phyloP scores from a whole-genome alignment of 257 asterid genomes.

The Nicotiana paniculata region DNA sequence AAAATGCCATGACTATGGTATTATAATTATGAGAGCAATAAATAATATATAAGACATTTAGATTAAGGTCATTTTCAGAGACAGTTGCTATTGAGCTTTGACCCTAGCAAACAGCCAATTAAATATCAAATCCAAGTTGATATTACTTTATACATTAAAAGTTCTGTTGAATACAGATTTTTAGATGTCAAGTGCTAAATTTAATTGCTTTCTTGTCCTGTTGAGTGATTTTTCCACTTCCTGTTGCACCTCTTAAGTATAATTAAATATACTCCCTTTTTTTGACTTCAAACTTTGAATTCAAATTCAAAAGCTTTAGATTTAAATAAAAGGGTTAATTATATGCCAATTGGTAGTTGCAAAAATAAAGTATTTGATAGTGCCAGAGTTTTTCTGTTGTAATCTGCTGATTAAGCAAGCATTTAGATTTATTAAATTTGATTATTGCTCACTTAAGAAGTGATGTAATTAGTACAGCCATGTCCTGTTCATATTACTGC shows the following conservation, averaged over 20 bases:
- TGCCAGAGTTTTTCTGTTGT: conserved; percentile 12
- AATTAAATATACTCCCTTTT: neutral
- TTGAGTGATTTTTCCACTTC: conserved; percentile 20
- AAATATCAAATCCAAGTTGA: conserved; percentile 15
- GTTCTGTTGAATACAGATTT: conserved; percentile 10
- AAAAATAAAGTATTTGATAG: neutral
- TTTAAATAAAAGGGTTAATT: conserved; percentile 2
- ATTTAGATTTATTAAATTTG: conserved; percentile 1
- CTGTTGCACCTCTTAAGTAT: conserved; percentile 5
- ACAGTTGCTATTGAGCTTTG: conserved; percentile 6
- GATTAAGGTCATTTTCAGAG: conserved; percentile 9
- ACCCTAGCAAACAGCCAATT: conserved; percentile 27
- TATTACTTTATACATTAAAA: neutral
- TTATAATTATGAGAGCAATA: neutral
- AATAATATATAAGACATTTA: neutral
- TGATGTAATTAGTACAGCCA: conserved; percentile 20
- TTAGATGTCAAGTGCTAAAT: neutral
- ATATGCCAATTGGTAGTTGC: neutral
- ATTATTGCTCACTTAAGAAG: conserved; percentile 14
- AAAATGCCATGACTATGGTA: conserved; percentile 1
- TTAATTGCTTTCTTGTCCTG: neutral
- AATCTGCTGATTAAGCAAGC: conserved; percentile 22
- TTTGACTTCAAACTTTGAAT: conserved; percentile 24
- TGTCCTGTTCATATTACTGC: conserved; percentile 25
- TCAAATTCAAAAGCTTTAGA: conserved; percentile 1